phyloP scores from a whole-genome alignment of 148 eudicot species.

The Talinum fruticosum region DNA sequence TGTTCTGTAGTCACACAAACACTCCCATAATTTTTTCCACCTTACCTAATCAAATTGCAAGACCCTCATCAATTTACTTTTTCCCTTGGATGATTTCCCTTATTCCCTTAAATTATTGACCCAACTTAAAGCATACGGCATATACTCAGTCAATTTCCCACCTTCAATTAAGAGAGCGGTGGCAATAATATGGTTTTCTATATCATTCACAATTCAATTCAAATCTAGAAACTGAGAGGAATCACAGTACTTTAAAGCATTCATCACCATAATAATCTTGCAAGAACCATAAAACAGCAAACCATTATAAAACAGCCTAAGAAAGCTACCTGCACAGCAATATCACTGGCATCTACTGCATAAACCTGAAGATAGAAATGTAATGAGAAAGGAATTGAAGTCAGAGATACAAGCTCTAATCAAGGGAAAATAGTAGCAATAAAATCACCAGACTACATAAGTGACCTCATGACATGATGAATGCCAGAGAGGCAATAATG shows the following conservation, averaged over 20 bases:
- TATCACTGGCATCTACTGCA: conserved; percentile 98
- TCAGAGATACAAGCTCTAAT: not conserved
- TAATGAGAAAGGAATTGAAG: not conserved
- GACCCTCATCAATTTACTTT: not conserved
- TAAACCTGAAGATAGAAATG: conserved; percentile 59
- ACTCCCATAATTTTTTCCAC: too few species aligned
- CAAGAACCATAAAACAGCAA: not conserved
- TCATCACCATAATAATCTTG: not conserved
- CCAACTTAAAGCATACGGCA: not conserved
- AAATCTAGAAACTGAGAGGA: not conserved
- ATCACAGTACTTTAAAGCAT: not conserved
- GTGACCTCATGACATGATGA: not conserved
- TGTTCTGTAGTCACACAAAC: not conserved
- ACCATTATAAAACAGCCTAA: not conserved
- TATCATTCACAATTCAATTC: not conserved
- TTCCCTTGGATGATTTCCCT: too few species aligned
- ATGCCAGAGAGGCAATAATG: not conserved
- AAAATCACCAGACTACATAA: not conserved
- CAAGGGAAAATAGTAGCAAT: not conserved
- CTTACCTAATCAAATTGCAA: not conserved
- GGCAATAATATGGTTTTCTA: not conserved
- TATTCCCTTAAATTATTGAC: too few species aligned
- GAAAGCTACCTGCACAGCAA: conserved; percentile 79
- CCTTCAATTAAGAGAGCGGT: not conserved
- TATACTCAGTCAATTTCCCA: not conserved